These are phyloP conservation scores for Fraxinus ornus DNA, from an alignment of 305 asterid genomes.

Conservation along the genomic window DNA sequence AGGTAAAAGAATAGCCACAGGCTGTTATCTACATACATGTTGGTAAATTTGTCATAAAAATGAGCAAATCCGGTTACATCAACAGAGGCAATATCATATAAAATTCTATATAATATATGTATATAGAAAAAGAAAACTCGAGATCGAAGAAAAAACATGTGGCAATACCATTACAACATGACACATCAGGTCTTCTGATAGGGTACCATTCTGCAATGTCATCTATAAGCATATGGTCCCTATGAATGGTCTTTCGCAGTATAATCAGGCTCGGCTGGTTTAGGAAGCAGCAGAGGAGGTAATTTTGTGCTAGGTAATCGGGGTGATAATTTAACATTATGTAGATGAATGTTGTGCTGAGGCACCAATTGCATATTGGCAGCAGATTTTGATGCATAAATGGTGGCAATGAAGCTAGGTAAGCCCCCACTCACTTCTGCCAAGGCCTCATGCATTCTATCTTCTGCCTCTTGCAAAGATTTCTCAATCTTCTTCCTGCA, in stretches of 20 bases:
- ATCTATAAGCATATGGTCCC: not conserved
- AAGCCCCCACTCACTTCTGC: slow-evolving; percentile 3
- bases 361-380: not conserved
- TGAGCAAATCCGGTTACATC: too few species aligned
- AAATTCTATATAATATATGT: too few species aligned
- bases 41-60: too few species aligned
- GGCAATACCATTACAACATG: too few species aligned
- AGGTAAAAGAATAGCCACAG: not conserved
- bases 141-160: too few species aligned
- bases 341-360: slow-evolving; percentile 5
- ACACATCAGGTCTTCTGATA: too few species aligned
- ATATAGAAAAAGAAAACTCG: too few species aligned
- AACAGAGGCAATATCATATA: too few species aligned
- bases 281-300: slow-evolving; percentile 49
- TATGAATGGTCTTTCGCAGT: slow-evolving; percentile 21
- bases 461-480: slow-evolving; percentile 38
- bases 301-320: not conserved
- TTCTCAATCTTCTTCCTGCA: slow-evolving; percentile 48
- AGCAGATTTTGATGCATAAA: slow-evolving; percentile 58
- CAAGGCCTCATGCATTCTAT: slow-evolving; percentile 32
- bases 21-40: not conserved
- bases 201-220: too few species aligned
- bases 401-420: slow-evolving; percentile 45
- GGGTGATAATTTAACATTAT: slow-evolving; percentile 26
- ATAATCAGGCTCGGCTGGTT: slow-evolving; percentile 68